A percentile compares a stretch with the other conserved stretches of the same genome.
phyloP scores from a whole-genome alignment of 805 yeast genomes.

The Candida stauntonica region DNA sequence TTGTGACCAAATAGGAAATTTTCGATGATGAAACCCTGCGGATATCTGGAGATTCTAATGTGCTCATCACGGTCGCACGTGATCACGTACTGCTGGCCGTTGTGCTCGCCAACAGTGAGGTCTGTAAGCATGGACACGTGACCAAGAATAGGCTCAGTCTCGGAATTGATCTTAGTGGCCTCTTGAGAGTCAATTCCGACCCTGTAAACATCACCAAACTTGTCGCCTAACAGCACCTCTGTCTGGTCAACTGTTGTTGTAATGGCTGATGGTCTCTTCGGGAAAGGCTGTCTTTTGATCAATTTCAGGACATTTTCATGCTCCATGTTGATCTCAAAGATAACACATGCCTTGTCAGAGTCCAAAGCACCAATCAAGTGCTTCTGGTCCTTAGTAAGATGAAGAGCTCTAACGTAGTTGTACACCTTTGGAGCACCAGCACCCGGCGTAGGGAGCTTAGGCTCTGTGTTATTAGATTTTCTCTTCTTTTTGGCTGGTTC shows the following conservation, averaged over 20 bases:
- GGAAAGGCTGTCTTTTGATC: conserved; percentile 69
- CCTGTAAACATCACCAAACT: conserved; percentile 90
- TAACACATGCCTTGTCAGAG: conserved; percentile 73
- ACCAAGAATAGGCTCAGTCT: conserved; percentile 73
- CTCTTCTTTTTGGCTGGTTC: conserved; percentile 31
- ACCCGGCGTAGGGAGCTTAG: conserved; percentile 59
- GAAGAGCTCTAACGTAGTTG: conserved; percentile 64
- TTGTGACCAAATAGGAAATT: conserved; percentile 83
- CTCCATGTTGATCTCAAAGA: conserved; percentile 40
- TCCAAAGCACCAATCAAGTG: conserved; percentile 69
- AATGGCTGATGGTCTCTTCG: conserved; percentile 90
- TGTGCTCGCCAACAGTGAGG: conserved; percentile 42
- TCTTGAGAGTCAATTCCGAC: conserved; percentile 40
- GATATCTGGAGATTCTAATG: conserved; percentile 76
- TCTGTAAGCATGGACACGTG: conserved; percentile 97
- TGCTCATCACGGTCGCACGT: conserved; percentile 97
- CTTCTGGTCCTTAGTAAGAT: conserved; percentile 47
- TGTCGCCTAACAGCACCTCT: conserved; percentile 77
- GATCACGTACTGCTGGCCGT: conserved; percentile 50
- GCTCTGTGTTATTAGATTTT: conserved; percentile 33
- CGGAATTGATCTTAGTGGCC: conserved; percentile 35
- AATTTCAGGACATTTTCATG: conserved; percentile 39
- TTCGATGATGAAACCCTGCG: conserved; percentile 72
- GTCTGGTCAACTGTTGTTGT: conserved; percentile 58
- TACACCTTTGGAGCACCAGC: conserved; percentile 65